These are phyloP conservation scores for Pseudoperonospora humuli DNA, from an alignment of 352 stramenopile genomes.

Conservation along the genomic window DNA sequence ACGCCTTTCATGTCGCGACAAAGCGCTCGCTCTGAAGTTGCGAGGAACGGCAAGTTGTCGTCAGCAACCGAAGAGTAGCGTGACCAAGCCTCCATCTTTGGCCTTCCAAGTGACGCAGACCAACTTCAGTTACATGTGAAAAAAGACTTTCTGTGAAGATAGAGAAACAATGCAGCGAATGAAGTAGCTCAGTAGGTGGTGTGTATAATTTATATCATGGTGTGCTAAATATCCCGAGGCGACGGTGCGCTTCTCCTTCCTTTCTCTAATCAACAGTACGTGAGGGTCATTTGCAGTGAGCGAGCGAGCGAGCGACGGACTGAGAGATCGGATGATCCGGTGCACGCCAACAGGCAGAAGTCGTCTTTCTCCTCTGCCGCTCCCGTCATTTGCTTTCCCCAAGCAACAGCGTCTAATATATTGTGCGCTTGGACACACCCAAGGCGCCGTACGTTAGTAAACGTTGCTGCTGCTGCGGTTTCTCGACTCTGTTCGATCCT, in stretches of 20 bases:
- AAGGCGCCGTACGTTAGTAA: not conserved
- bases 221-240: constrained; percentile 25
- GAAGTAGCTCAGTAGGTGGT: constrained; percentile 5
- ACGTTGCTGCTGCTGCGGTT: not conserved
- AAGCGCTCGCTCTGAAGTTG: constrained; percentile 7
- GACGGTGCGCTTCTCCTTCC: constrained; percentile 4
- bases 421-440: not conserved
- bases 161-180: not conserved
- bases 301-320: no score
- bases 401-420: not conserved
- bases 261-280: constrained; percentile 13
- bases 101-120: no score
- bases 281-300: not conserved
- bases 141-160: no score
- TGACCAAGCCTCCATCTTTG: no score
- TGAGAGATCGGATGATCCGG: not conserved
- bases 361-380: not conserved
- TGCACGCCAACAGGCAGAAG: not conserved
- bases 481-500: not conserved
- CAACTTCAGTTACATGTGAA: no score
- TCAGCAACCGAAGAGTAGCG: not conserved
- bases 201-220: constrained; percentile 31
- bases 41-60: constrained; percentile 2
- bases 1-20: constrained; percentile 13
- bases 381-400: not conserved